A percentile compares a stretch with the other conserved stretches of the same genome.
Evolutionary conservation across 306 rosid genomes (phyloP).

Genomic region (Cotoneaster glaucophyllus): DNA sequence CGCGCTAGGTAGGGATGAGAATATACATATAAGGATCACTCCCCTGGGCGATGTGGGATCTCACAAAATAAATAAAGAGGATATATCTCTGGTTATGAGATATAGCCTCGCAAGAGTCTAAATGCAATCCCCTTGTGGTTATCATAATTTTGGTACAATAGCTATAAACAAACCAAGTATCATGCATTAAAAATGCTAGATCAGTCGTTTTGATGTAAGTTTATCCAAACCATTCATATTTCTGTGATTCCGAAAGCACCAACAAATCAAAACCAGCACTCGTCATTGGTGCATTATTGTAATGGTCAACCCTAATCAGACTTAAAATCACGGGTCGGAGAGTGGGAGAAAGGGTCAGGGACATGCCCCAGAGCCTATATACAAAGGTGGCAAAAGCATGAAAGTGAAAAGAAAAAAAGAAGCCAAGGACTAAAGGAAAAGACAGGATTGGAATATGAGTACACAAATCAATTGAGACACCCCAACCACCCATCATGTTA

Average conservation of each 20-base stretch:
- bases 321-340: background rate
- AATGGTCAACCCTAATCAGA: background rate
- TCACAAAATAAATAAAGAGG: no score
- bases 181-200: no score
- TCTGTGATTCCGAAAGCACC: no score
- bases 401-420: background rate
- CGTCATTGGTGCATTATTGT: background rate
- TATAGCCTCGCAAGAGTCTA: no score
- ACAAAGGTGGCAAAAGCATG: constrained; percentile 13
- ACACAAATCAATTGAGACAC: constrained; percentile 42
- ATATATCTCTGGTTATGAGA: no score
- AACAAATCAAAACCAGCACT: background rate
- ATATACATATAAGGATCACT: no score
- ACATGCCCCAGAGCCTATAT: background rate
- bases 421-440: constrained; percentile 18
- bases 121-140: no score
- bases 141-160: no score
- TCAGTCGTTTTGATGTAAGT: no score
- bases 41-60: no score
- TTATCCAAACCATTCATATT: background rate
- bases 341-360: background rate
- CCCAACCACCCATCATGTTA: constrained; percentile 91
- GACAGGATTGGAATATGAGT: constrained; percentile 49
- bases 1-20: no score
- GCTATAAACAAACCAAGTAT: no score